A percentile compares a stretch with the other conserved stretches of the same genome.
Evolutionary conservation across 768 basidiomycete genomes (phyloP).

Genomic region (Calocybe gangraenosa): DNA sequence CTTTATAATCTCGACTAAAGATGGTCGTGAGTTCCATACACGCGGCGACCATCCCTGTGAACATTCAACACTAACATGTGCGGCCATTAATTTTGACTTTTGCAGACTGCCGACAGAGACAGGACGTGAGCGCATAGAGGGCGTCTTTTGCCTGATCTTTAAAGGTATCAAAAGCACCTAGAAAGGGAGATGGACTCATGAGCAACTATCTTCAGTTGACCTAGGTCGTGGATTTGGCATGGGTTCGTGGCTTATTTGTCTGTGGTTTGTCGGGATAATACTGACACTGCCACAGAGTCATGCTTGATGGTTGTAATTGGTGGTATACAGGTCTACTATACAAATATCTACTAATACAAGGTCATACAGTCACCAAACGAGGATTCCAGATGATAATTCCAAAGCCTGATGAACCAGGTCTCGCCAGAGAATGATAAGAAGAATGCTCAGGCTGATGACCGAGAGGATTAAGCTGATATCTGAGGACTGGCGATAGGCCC

Average conservation of each 20-base stretch:
- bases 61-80: slow-evolving; percentile 56
- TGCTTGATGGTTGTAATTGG: too few species aligned
- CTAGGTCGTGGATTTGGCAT: background rate
- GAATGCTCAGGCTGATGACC: slow-evolving; percentile 19
- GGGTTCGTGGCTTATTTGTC: slow-evolving; percentile 8
- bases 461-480: slow-evolving; percentile 18
- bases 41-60: too few species aligned
- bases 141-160: slow-evolving; percentile 81
- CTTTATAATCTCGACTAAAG: slow-evolving; percentile 79
- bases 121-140: slow-evolving; percentile 75
- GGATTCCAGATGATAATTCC: slow-evolving; percentile 2
- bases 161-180: slow-evolving; percentile 48
- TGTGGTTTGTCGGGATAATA: slow-evolving; percentile 1
- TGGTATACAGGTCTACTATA: background rate
- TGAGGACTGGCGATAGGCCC: slow-evolving; percentile 17
- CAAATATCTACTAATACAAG: too few species aligned
- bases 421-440: slow-evolving; percentile 28
- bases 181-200: slow-evolving; percentile 33
- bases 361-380: background rate
- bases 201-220: too few species aligned
- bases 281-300: slow-evolving; percentile 9
- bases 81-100: slow-evolving; percentile 95
- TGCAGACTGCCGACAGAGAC: slow-evolving; percentile 75
- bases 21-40: background rate
- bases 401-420: slow-evolving; percentile 12